Conservation (phyloP, 2,329 filamentous ascomycete genomes). For the Sphaerulina vaccinii region DNA sequence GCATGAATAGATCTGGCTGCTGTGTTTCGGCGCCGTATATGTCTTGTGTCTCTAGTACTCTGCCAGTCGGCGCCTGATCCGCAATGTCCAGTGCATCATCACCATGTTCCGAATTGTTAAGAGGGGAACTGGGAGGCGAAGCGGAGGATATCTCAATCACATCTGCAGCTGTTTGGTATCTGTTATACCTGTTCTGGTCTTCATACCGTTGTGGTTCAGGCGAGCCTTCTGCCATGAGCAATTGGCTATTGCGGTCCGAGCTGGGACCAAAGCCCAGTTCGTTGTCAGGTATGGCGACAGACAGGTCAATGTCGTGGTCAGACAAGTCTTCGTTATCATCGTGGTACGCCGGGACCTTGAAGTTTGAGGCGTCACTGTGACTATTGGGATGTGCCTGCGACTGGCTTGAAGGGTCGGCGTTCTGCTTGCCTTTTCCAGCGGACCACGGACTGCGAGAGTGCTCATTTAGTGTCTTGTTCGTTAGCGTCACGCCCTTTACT, state of each 20-base stretch:
- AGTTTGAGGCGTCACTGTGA: neutral
- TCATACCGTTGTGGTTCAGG: neutral
- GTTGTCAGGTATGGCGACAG: slow-evolving; percentile 2
- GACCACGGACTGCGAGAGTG: neutral
- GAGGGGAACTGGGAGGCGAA: slow-evolving; percentile 9
- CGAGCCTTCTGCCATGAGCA: neutral
- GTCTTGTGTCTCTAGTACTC: slow-evolving; percentile 34
- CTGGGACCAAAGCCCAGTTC: slow-evolving; percentile 4
- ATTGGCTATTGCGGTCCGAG: neutral
- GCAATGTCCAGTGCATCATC: neutral
- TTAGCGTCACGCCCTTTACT: neutral
- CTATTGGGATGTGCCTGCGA: neutral
- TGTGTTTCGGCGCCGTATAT: slow-evolving; percentile 36
- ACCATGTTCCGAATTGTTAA: neutral
- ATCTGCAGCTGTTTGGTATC: neutral
- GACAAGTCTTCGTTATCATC: neutral
- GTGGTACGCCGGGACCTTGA: neutral
- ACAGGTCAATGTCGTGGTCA: slow-evolving; percentile 5
- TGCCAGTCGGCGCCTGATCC: neutral
- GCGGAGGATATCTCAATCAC: slow-evolving; percentile 13
- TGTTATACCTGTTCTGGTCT: neutral
- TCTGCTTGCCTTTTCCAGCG: neutral
- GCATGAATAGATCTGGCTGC: slow-evolving; percentile 32
- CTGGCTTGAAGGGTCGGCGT: neutral
- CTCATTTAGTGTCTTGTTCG: neutral